Conservation (phyloP, 441 rosid genomes). For the Adansonia rubrostipa region DNA sequence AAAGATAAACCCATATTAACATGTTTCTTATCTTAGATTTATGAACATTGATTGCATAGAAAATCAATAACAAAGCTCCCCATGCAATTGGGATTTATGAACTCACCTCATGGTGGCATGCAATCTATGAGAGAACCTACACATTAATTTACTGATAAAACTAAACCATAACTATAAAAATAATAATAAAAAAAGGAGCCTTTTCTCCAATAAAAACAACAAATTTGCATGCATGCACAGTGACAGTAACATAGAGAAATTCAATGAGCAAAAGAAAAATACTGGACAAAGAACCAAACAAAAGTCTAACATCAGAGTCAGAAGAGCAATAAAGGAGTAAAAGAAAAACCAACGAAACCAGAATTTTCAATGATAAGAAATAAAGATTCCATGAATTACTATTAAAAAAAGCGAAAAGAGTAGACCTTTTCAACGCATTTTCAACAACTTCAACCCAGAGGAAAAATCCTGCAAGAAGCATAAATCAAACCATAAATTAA, state of each 20-base stretch:
- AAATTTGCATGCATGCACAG: no score
- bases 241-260: neutral
- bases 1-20: conserved; percentile 5
- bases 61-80: conserved; percentile 2
- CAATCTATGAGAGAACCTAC: neutral
- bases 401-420: neutral
- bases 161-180: neutral
- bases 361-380: neutral
- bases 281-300: neutral
- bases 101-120: neutral
- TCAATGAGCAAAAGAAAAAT: neutral
- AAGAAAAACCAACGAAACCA: neutral
- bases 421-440: conserved; percentile 20
- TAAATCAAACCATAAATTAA: neutral
- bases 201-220: neutral
- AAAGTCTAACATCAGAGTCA: no score
- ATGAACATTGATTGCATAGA: neutral
- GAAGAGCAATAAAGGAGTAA: neutral
- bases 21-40: neutral
- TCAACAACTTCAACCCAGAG: neutral
- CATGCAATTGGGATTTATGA: neutral
- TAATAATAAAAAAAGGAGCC: no score
- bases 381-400: neutral
- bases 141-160: neutral
- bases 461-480: conserved; percentile 13